These are phyloP conservation scores for Mallotus japonicus DNA, from an alignment of 441 rosid species.

Conservation along the genomic window DNA sequence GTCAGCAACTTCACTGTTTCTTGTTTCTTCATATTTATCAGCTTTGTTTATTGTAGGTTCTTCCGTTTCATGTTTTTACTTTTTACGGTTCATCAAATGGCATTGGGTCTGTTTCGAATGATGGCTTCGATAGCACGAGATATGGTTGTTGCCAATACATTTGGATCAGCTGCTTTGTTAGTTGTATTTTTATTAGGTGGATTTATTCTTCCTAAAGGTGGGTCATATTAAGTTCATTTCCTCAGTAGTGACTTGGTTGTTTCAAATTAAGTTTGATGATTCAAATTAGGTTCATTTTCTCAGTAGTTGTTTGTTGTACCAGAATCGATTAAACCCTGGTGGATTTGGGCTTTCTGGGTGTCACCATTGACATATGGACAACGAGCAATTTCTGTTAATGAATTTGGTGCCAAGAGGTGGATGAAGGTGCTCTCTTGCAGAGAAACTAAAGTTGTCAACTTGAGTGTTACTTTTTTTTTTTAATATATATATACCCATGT, in stretches of 20 bases:
- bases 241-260: slow-evolving; percentile 13
- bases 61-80: slow-evolving; percentile 48
- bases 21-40: neutral
- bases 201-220: slow-evolving; percentile 87
- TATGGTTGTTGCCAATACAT: slow-evolving; percentile 85
- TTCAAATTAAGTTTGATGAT: slow-evolving; percentile 5
- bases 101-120: slow-evolving; percentile 79
- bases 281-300: neutral
- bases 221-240: neutral
- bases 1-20: slow-evolving; percentile 5
- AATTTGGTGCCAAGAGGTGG: slow-evolving; percentile 85
- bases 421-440: slow-evolving; percentile 40
- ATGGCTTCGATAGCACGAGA: slow-evolving; percentile 82
- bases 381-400: slow-evolving; percentile 78
- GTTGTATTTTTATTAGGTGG: slow-evolving; percentile 77
- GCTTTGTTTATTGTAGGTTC: slow-evolving; percentile 18
- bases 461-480: neutral
- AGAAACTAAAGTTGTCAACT: slow-evolving; percentile 3
- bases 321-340: slow-evolving; percentile 78
- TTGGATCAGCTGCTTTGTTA: slow-evolving; percentile 69
- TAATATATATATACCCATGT: neutral
- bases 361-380: slow-evolving; percentile 86
- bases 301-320: slow-evolving; percentile 28
- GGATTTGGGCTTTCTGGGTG: slow-evolving; percentile 93
- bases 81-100: slow-evolving; percentile 87